Base-by-base conservation (phyloP, 192 early-diverging fungal species). In the Rhizoclosmatium sp. region DNA sequence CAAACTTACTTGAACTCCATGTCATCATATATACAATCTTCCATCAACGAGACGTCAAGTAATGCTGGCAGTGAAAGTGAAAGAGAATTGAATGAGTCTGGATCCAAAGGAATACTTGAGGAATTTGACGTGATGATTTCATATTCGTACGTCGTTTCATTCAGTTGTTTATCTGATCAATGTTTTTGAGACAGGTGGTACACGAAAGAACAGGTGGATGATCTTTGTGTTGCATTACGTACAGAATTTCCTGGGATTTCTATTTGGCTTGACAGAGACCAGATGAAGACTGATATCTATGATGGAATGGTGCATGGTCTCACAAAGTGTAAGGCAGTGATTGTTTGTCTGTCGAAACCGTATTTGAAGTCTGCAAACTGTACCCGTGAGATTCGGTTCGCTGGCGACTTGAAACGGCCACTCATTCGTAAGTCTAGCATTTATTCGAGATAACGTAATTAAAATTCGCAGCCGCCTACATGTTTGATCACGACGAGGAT, bases 231-330 rank as follows among this genome's bases (percentile, higher is more conserved):
- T 5, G 49, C 10, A 58, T 41, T 58, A 4, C 47, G 10, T 7
- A 44, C 4, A 31, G 21, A 48, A 40, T 51, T 23, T 16, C 21
- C n/a, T 14, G 70, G 40, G 12, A 14, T 72, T 4, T 58, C 51
- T 10, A 58, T 72, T 31, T 76, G 75, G 75, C 5, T 76, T 0
- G 75, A 76, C 2, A 65, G 40, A 10, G 19, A 31, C 0, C 23
- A 76, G 21, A 76, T 76, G 75, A 39, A 76, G 7, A 40, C 7
- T 4, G 49, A 76, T 41, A 69, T 76, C 70, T 76, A 76, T 42
- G 14, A 14, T 16, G 31, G 41, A 21, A 76, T 76, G 75, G 42
- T 46, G 5, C 67, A 76, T 1, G 75, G 65, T 10, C 21, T 76
- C 51, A 42, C 39, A 10, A 76, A 76, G 62, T 49, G 65, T 14